These are phyloP conservation scores for Hysterium pulicare DNA, from an alignment of 2,329 filamentous ascomycete species.

Conservation along the genomic window DNA sequence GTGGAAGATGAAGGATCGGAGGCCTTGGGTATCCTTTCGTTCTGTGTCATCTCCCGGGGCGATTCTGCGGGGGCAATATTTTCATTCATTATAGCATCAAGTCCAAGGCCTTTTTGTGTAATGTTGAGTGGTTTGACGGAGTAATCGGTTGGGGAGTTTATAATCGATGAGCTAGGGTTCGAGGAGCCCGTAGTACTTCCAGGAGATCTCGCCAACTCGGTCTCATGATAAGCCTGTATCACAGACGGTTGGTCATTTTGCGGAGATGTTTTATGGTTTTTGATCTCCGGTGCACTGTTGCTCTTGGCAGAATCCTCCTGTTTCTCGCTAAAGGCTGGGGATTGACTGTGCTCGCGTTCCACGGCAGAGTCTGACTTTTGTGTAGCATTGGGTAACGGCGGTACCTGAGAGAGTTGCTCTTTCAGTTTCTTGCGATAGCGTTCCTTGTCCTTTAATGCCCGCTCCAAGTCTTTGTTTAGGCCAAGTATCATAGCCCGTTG, in stretches of 20 bases:
- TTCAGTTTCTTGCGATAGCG: slow-evolving; percentile 88
- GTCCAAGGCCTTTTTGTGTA: slow-evolving; percentile 19
- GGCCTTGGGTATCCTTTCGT: slow-evolving; percentile 1
- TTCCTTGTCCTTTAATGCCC: slow-evolving; percentile 89
- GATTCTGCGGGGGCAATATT: slow-evolving; percentile 11
- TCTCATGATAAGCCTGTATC: slow-evolving; percentile 23
- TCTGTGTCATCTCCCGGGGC: slow-evolving; percentile 9
- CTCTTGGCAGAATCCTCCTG: slow-evolving; percentile 24
- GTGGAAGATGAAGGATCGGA: slow-evolving; percentile 10
- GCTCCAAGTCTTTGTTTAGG: slow-evolving; percentile 90
- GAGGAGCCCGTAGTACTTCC: slow-evolving; percentile 24
- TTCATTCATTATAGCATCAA: slow-evolving; percentile 20
- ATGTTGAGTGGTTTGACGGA: slow-evolving; percentile 28
- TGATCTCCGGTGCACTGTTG: slow-evolving; percentile 12
- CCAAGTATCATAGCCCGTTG: slow-evolving; percentile 91
- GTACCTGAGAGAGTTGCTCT: slow-evolving; percentile 58
- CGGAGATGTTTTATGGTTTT: slow-evolving; percentile 23
- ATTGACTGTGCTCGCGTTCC: slow-evolving; percentile 37
- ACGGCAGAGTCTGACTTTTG: slow-evolving; percentile 32
- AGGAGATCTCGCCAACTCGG: slow-evolving; percentile 30
- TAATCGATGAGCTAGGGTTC: slow-evolving; percentile 10
- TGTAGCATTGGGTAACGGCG: slow-evolving; percentile 30
- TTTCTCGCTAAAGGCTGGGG: slow-evolving; percentile 32
- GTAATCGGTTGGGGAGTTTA: slow-evolving; percentile 33
- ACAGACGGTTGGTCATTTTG: slow-evolving; percentile 16